A percentile compares a stretch with the other conserved stretches of the same genome.
Conservation (phyloP, 176 grass and related monocot species). For the Elaeis guineensis region DNA sequence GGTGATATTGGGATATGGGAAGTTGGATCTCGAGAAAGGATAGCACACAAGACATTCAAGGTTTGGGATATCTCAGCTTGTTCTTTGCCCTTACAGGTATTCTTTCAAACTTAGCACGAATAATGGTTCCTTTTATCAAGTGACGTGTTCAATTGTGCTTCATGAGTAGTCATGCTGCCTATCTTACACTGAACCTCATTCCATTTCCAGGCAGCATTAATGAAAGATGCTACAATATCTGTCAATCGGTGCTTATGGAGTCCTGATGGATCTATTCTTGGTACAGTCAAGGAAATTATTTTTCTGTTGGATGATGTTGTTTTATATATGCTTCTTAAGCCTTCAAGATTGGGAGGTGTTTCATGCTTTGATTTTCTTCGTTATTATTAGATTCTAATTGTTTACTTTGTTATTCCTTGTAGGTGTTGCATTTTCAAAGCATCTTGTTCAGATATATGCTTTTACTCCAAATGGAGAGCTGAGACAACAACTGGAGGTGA, state of each 20-base stretch:
- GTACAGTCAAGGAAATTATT: slow-evolving; percentile 18
- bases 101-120: not conserved
- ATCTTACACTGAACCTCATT: not conserved
- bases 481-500: slow-evolving; percentile 86
- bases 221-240: slow-evolving; percentile 98
- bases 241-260: slow-evolving; percentile 99
- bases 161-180: too few species aligned
- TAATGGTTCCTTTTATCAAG: too few species aligned
- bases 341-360: too few species aligned
- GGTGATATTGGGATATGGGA: slow-evolving; percentile 98
- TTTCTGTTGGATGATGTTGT: too few species aligned
- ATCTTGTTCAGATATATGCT: slow-evolving; percentile 90
- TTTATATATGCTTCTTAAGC: too few species aligned
- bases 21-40: slow-evolving; percentile 90
- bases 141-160: too few species aligned
- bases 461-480: slow-evolving; percentile 81
- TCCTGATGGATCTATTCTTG: slow-evolving; percentile 87
- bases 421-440: slow-evolving; percentile 99
- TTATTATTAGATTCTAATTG: too few species aligned
- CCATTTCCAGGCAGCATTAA: slow-evolving; percentile 58
- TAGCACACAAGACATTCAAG: slow-evolving; percentile 93
- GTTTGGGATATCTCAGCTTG: slow-evolving; percentile 88
- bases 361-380: too few species aligned
- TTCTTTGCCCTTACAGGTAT: slow-evolving; percentile 79
- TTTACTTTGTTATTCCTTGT: slow-evolving; percentile 12